Percentiles rank a stretch among this genome's conserved stretches.
Evolutionary conservation across 108 stramenopile species (phyloP).

Genomic region (Epithemia pelagica): DNA sequence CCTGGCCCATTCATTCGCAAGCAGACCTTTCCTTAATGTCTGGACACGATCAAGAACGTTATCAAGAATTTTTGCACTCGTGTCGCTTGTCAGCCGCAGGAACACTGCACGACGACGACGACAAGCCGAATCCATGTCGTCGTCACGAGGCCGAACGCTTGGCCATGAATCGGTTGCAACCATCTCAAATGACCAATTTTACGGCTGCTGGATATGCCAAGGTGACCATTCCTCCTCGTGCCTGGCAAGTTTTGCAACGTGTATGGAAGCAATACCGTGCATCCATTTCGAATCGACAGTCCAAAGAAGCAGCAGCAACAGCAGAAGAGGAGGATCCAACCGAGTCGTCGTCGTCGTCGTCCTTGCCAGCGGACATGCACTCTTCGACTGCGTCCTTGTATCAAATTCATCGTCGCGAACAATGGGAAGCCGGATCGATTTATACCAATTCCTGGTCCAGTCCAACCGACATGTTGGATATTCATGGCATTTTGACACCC

Average conservation of each 20-base stretch:
- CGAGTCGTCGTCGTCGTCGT: too few relatives aligned
- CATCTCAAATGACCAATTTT: constrained; percentile 54
- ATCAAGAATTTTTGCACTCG: too few relatives aligned
- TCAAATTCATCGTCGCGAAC: constrained; percentile 20
- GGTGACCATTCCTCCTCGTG: constrained; percentile 34
- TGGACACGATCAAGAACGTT: too few relatives aligned
- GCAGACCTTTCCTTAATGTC: too few relatives aligned
- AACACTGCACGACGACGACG: not conserved
- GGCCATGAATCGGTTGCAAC: constrained; percentile 58
- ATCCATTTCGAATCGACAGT: not conserved
- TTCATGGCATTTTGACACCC: constrained; percentile 17
- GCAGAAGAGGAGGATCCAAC: too few relatives aligned
- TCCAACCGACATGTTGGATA: constrained; percentile 44
- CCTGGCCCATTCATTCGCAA: too few relatives aligned
- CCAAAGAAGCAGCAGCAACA: too few relatives aligned
- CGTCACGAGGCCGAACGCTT: constrained; percentile 45
- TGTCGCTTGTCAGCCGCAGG: not conserved
- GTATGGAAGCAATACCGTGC: constrained; percentile 38
- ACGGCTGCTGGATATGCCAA: constrained; percentile 66
- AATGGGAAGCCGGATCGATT: constrained; percentile 68
- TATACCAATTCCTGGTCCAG: constrained; percentile 80
- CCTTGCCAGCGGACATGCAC: too few relatives aligned
- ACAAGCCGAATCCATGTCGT: not conserved
- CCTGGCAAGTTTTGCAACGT: constrained; percentile 22
- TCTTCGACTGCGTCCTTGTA: not conserved